These are phyloP conservation scores for Fusarium piperis DNA, from an alignment of 2,329 filamentous ascomycete genomes.

Conservation along the genomic window DNA sequence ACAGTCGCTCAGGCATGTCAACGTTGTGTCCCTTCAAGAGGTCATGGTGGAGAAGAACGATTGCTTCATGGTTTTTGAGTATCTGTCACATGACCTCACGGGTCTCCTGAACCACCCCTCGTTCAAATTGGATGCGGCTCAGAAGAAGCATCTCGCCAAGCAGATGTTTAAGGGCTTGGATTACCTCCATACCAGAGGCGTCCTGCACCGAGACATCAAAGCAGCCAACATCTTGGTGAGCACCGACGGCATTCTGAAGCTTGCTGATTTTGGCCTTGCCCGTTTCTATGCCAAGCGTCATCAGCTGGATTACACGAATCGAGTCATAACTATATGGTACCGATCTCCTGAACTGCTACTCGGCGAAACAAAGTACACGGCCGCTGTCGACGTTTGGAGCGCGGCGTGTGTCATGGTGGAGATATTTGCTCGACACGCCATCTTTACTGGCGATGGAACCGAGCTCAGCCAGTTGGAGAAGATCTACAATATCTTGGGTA, in stretches of 20 bases:
- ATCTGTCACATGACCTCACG: slow-evolving; percentile 94
- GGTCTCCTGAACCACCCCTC: slow-evolving; percentile 94
- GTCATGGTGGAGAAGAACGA: slow-evolving; percentile 99
- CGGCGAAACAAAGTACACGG: slow-evolving; percentile 89
- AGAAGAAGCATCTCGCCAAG: slow-evolving; percentile 92
- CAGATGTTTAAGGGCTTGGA: slow-evolving; percentile 95
- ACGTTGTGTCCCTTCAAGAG: slow-evolving; percentile 85
- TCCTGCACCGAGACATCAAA: slow-evolving; percentile 85
- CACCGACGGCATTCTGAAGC: slow-evolving; percentile 86
- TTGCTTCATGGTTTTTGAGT: slow-evolving; percentile 99
- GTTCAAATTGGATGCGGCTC: slow-evolving; percentile 83
- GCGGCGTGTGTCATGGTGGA: slow-evolving; percentile 96
- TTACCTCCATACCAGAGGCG: slow-evolving; percentile 92
- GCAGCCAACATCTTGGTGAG: slow-evolving; percentile 97
- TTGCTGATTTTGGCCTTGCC: slow-evolving; percentile 95
- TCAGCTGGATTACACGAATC: slow-evolving; percentile 95
- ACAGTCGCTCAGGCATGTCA: slow-evolving; percentile 84
- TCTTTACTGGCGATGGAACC: slow-evolving; percentile 95
- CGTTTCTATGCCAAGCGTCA: slow-evolving; percentile 94
- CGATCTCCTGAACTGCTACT: slow-evolving; percentile 82
- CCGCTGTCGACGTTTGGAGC: slow-evolving; percentile 94
- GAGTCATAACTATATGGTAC: slow-evolving; percentile 98
- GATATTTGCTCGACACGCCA: slow-evolving; percentile 92
- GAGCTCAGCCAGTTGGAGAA: slow-evolving; percentile 96
- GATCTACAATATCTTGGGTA: slow-evolving; percentile 93